Conservation (phyloP, 1,139 yeast species). For the Lodderomyces jiufengensis region DNA sequence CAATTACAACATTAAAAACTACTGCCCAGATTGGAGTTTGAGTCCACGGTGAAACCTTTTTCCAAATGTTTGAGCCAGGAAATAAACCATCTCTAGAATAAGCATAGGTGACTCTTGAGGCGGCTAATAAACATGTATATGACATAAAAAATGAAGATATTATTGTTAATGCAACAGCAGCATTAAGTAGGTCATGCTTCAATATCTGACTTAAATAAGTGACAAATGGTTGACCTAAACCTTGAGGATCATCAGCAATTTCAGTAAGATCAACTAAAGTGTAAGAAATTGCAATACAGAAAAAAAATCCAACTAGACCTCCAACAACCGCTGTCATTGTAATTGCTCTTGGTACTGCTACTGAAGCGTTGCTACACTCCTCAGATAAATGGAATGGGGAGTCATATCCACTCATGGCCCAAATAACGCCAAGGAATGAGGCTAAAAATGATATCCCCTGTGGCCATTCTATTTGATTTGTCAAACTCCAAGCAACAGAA, state of each 20-base stretch:
- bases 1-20: slow-evolving; percentile 57
- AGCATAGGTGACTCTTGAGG: slow-evolving; percentile 66
- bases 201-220: slow-evolving; percentile 54
- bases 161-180: slow-evolving; percentile 58
- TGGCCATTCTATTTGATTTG: slow-evolving; percentile 67
- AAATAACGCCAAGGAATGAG: slow-evolving; percentile 63
- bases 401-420: slow-evolving; percentile 79
- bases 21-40: slow-evolving; percentile 70
- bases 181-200: slow-evolving; percentile 41
- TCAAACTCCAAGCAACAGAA: slow-evolving; percentile 52
- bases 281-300: slow-evolving; percentile 64
- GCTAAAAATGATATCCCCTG: slow-evolving; percentile 58
- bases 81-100: slow-evolving; percentile 70
- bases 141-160: slow-evolving; percentile 66
- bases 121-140: slow-evolving; percentile 66
- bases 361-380: slow-evolving; percentile 64
- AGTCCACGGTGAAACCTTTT: slow-evolving; percentile 51
- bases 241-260: slow-evolving; percentile 48
- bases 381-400: slow-evolving; percentile 73
- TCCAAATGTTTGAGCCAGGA: slow-evolving; percentile 55
- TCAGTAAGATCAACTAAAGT: slow-evolving; percentile 52
- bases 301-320: slow-evolving; percentile 58
- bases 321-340: slow-evolving; percentile 61
- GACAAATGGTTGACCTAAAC: slow-evolving; percentile 66
- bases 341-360: slow-evolving; percentile 65